Evolutionary conservation across 83 land plant species (phyloP).

Genomic region (Thuja plicata): DNA sequence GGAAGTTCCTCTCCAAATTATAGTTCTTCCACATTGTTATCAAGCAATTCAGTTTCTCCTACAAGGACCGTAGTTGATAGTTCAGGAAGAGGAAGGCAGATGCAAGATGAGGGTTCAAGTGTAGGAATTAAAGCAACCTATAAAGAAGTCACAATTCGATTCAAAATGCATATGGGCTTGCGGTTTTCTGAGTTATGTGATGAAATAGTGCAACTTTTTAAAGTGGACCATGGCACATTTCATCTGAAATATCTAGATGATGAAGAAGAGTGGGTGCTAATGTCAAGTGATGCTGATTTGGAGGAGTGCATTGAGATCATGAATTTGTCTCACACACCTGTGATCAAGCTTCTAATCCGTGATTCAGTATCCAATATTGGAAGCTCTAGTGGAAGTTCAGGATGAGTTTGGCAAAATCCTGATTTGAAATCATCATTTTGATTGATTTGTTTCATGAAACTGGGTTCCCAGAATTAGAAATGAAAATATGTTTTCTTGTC

Average conservation of each 20-base stretch:
- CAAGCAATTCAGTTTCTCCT: neutral
- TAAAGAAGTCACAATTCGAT: conserved; percentile 24
- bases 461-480: neutral
- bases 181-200: conserved; percentile 20
- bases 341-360: conserved; percentile 22
- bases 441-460: neutral
- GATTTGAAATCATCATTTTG: neutral
- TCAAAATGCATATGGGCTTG: conserved; percentile 19
- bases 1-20: conserved; percentile 11
- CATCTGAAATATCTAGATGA: conserved; percentile 43
- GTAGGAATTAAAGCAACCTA: conserved; percentile 26
- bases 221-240: conserved; percentile 19
- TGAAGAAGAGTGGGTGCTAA: conserved; percentile 46
- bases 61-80: neutral
- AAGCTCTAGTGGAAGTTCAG: conserved; percentile 1
- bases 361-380: conserved; percentile 11
- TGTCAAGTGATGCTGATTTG: conserved; percentile 34
- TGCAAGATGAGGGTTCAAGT: neutral
- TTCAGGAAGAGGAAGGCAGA: neutral
- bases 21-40: neutral
- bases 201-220: conserved; percentile 24
- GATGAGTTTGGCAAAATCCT: neutral
- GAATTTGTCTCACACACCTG: conserved; percentile 11
- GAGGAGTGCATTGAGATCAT: conserved; percentile 35
- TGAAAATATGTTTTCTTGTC: neutral